phyloP scores from a whole-genome alignment of 352 stramenopile genomes.

The Blastocystis sp. region DNA sequence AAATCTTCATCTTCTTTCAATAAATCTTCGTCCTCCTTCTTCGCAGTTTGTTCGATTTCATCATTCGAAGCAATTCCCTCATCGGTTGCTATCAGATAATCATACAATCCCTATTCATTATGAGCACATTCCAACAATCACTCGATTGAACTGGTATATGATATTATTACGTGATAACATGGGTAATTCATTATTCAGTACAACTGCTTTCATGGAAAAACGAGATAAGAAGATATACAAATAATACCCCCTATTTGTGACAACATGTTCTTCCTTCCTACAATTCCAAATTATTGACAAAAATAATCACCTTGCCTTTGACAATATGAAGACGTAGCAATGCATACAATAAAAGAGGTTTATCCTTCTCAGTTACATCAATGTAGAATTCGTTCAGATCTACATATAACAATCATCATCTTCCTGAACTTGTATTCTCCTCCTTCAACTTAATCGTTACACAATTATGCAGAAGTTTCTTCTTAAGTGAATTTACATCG shows the following conservation, averaged over 20 bases:
- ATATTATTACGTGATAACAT: constrained; percentile 95
- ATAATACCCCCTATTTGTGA: constrained; percentile 78
- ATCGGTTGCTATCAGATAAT: constrained; percentile 97
- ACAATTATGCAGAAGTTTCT: constrained; percentile 91
- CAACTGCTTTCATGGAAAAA: constrained; percentile 93
- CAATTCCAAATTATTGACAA: constrained; percentile 90
- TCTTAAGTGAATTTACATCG: constrained; percentile 93
- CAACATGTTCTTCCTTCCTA: background rate
- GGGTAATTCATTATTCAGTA: constrained; percentile 96
- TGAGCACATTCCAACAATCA: constrained; percentile 67
- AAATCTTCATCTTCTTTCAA: constrained; percentile 73
- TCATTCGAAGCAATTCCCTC: constrained; percentile 83
- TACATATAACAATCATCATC: constrained; percentile 73
- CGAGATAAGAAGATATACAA: constrained; percentile 98
- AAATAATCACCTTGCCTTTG: constrained; percentile 95
- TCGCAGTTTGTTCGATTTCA: constrained; percentile 75
- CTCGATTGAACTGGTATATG: constrained; percentile 84
- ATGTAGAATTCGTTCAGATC: constrained; percentile 93
- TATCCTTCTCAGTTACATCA: constrained; percentile 76
- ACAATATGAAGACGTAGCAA: constrained; percentile 95
- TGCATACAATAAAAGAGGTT: constrained; percentile 93
- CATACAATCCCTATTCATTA: constrained; percentile 84
- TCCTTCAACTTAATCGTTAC: constrained; percentile 94
- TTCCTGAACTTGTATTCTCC: constrained; percentile 72
- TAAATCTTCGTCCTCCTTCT: constrained; percentile 73